Conservation (phyloP, 208 protist species). For the Trypanosoma mega region DNA sequence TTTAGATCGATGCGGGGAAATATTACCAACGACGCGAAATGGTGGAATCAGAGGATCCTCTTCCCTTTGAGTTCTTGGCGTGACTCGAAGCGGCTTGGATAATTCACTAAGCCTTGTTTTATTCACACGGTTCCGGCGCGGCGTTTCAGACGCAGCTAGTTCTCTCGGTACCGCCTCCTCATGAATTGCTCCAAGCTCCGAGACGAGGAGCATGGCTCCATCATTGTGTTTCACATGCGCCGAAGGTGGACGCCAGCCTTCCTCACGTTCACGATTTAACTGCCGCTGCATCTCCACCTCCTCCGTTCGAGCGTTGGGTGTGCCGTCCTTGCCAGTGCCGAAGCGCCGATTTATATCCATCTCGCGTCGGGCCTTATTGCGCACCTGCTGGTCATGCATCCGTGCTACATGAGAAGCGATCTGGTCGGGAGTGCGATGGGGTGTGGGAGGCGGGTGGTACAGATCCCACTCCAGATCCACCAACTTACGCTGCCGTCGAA, state of each 20-base stretch:
- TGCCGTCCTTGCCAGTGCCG: constrained; percentile 28
- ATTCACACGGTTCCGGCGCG: constrained; percentile 18
- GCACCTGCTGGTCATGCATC: constrained; percentile 66
- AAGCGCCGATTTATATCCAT: constrained; percentile 40
- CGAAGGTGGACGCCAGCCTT: constrained; percentile 58
- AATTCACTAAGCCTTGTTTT: constrained; percentile 38
- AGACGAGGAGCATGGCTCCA: constrained; percentile 49
- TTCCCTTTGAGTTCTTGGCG: constrained; percentile 30
- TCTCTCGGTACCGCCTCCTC: not conserved
- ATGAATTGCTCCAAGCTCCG: constrained; percentile 29
- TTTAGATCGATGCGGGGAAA: not conserved
- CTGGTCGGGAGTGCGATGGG: constrained; percentile 28
- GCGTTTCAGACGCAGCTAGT: not conserved
- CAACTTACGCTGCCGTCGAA: constrained; percentile 67
- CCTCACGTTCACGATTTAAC: constrained; percentile 29
- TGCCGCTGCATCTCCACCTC: not conserved
- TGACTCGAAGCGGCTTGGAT: constrained; percentile 48
- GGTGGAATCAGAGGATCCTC: constrained; percentile 37
- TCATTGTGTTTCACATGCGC: constrained; percentile 45
- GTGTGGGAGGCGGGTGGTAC: constrained; percentile 39
- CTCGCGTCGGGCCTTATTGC: constrained; percentile 32
- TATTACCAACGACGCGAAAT: constrained; percentile 58
- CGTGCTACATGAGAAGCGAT: constrained; percentile 56
- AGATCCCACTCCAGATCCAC: constrained; percentile 59
- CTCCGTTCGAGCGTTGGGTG: not conserved